These are phyloP conservation scores for Penicillium manginii DNA, from an alignment of 495 filamentous ascomycete genomes.

Conservation along the genomic window DNA sequence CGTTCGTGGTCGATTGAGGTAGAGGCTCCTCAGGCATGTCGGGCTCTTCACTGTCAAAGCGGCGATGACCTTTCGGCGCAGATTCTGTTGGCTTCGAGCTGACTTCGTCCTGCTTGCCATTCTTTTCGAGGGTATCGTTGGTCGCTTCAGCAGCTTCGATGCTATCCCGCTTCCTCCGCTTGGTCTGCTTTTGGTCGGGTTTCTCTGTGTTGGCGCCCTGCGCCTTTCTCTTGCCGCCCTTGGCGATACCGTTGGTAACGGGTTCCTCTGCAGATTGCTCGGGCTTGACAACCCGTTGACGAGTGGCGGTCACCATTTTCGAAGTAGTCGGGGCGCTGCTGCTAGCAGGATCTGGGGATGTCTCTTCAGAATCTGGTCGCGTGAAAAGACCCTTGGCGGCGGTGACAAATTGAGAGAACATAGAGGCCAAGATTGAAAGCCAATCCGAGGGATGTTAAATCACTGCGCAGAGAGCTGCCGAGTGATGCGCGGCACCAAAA, in stretches of 20 bases:
- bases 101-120: constrained; percentile 16
- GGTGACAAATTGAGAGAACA: constrained; percentile 51
- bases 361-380: constrained; percentile 31
- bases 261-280: constrained; percentile 21
- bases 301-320: constrained; percentile 46
- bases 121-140: constrained; percentile 14
- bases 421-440: constrained; percentile 28
- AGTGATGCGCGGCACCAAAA: constrained; percentile 29
- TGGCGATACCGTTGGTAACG: constrained; percentile 18
- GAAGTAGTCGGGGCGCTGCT: constrained; percentile 22
- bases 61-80: constrained; percentile 40
- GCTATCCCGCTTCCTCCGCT: constrained; percentile 43
- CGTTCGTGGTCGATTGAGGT: constrained; percentile 26
- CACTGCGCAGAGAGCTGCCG: constrained; percentile 10
- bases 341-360: constrained; percentile 21
- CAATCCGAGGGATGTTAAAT: constrained; percentile 10
- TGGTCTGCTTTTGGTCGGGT: constrained; percentile 35
- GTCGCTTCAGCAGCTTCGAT: constrained; percentile 26
- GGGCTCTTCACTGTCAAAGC: constrained; percentile 53
- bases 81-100: constrained; percentile 13
- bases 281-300: constrained; percentile 31
- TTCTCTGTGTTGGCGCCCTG: constrained; percentile 23
- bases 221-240: constrained; percentile 43
- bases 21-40: constrained; percentile 28
- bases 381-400: constrained; percentile 49